Conservation (phyloP, 2,329 filamentous ascomycete species). For the Phoma herbarum region DNA sequence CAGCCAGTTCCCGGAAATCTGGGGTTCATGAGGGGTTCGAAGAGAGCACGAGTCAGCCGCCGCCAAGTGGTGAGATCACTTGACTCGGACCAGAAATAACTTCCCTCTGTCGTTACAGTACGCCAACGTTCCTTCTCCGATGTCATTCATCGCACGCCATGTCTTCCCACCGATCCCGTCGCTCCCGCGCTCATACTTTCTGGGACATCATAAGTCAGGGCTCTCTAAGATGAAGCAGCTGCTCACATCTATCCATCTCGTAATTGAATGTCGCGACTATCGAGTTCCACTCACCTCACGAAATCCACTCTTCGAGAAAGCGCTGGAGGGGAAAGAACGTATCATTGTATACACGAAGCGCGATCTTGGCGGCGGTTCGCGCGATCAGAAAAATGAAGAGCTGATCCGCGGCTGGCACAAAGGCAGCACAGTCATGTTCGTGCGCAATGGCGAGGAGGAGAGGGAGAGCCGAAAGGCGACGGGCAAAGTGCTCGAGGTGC, state of each 20-base stretch:
- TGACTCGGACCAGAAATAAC: conserved; percentile 18
- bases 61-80: neutral
- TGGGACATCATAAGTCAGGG: conserved; percentile 89
- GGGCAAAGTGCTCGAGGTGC: conserved; percentile 57
- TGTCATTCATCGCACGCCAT: conserved; percentile 72
- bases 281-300: conserved; percentile 87
- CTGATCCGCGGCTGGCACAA: conserved; percentile 64
- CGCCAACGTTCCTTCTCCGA: conserved; percentile 27
- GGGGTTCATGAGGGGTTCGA: neutral
- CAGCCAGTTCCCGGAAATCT: neutral
- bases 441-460: conserved; percentile 49
- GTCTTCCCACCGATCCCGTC: conserved; percentile 76
- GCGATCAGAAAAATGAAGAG: conserved; percentile 55
- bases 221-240: conserved; percentile 82
- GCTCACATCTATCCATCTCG: conserved; percentile 81
- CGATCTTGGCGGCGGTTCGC: conserved; percentile 59
- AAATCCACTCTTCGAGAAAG: conserved; percentile 87
- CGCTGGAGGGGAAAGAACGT: conserved; percentile 75
- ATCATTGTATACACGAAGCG: conserved; percentile 91
- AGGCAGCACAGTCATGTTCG: conserved; percentile 63
- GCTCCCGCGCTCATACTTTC: conserved; percentile 88
- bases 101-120: neutral
- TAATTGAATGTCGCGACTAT: conserved; percentile 95
- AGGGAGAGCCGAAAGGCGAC: conserved; percentile 33
- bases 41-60: conserved; percentile 13